Percentiles rank a stretch among this genome's conserved stretches.
phyloP scores from a whole-genome alignment of 352 stramenopile species.

The Globisporangium iwayamae region DNA sequence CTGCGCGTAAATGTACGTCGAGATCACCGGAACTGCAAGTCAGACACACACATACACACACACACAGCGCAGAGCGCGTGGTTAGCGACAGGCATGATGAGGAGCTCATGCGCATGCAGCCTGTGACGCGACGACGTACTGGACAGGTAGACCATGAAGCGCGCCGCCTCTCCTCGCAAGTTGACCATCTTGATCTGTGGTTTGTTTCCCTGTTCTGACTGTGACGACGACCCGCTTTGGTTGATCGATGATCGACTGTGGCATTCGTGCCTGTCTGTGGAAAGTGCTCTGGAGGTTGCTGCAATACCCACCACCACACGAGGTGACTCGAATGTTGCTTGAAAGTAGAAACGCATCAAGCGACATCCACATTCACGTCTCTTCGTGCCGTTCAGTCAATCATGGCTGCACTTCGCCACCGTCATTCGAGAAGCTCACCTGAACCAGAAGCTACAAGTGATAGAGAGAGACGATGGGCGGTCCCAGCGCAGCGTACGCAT shows the following conservation, averaged over 20 bases:
- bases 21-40: slow-evolving; percentile 61
- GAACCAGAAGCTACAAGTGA: not conserved
- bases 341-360: slow-evolving; percentile 6
- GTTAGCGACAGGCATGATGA: not conserved
- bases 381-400: slow-evolving; percentile 1
- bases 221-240: too few relatives aligned
- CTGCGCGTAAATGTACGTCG: slow-evolving; percentile 82
- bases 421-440: slow-evolving; percentile 10
- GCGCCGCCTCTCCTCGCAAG: slow-evolving; percentile 58
- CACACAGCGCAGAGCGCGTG: slow-evolving; percentile 1
- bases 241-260: not conserved
- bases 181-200: slow-evolving; percentile 41
- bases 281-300: slow-evolving; percentile 8
- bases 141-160: slow-evolving; percentile 68
- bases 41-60: not conserved
- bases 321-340: slow-evolving; percentile 11
- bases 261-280: slow-evolving; percentile 6
- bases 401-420: slow-evolving; percentile 1
- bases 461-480: slow-evolving; percentile 6
- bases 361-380: not conserved
- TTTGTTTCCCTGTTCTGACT: not conserved
- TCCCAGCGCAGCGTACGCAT: slow-evolving; percentile 7
- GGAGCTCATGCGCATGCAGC: too few relatives aligned
- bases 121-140: slow-evolving; percentile 31
- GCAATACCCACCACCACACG: not conserved